These are phyloP conservation scores for Fusarium ambrosium DNA, from an alignment of 2,329 filamentous ascomycete species.

Conservation along the genomic window DNA sequence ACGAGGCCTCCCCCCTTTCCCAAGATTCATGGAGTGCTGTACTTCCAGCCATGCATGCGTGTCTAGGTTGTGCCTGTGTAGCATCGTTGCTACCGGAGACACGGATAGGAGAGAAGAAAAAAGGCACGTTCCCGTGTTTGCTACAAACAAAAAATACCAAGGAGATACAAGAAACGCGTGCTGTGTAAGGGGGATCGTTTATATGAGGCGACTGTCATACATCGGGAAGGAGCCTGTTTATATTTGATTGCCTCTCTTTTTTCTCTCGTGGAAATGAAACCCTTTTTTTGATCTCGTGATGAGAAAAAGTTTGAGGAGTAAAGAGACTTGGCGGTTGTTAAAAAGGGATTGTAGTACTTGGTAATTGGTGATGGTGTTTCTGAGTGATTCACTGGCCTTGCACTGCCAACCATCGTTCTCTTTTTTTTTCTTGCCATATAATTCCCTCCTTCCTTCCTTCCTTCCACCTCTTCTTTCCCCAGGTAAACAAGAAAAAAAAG, in stretches of 20 bases:
- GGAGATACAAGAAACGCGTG: conserved; percentile 7
- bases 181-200: conserved; percentile 24
- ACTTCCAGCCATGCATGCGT: background rate
- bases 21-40: too few relatives aligned
- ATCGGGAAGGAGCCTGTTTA: conserved; percentile 7
- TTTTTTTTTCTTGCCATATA: conserved; percentile 5
- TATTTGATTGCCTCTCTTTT: conserved; percentile 10
- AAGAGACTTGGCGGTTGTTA: background rate
- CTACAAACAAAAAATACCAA: background rate
- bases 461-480: background rate
- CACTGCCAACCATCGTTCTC: conserved; percentile 8
- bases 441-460: background rate
- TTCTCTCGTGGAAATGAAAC: conserved; percentile 18
- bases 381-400: conserved; percentile 12
- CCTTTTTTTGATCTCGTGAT: conserved; percentile 11
- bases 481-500: background rate
- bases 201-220: conserved; percentile 19
- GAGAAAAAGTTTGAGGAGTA: background rate
- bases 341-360: background rate
- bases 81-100: conserved; percentile 31
- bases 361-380: conserved; percentile 16
- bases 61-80: conserved; percentile 19
- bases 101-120: background rate
- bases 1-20: background rate
- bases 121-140: conserved; percentile 34